These are phyloP conservation scores for Leptosphaerulina australis DNA, from an alignment of 2,329 filamentous ascomycete species.

Conservation along the genomic window DNA sequence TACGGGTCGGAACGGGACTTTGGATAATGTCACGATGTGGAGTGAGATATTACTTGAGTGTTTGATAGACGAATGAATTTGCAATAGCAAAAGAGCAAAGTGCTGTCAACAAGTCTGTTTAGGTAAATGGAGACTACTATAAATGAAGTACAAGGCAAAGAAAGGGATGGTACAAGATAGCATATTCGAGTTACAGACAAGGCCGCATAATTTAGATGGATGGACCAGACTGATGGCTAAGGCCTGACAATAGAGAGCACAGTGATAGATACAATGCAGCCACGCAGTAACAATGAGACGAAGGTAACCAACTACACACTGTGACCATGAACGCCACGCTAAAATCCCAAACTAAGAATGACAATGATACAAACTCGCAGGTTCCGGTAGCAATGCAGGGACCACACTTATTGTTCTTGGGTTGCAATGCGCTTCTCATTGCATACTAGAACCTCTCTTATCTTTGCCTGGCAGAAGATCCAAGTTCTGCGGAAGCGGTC, in stretches of 20 bases:
- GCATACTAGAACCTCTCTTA: no score
- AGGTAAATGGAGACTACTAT: no score
- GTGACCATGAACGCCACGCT: slow-evolving; percentile 17
- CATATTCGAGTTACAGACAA: neutral
- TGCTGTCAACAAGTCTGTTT: no score
- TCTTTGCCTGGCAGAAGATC: no score
- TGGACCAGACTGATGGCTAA: neutral
- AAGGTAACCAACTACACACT: neutral
- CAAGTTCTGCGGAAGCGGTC: no score
- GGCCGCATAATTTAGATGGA: neutral
- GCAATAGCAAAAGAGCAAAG: no score
- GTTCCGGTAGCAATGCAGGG: no score
- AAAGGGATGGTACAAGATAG: neutral
- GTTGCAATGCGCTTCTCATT: no score
- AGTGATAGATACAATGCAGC: neutral
- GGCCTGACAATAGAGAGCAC: neutral
- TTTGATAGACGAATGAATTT: neutral
- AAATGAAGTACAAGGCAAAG: neutral
- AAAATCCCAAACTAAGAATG: neutral
- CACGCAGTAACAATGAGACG: neutral
- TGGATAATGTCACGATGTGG: neutral
- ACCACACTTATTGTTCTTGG: no score
- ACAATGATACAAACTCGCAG: neutral
- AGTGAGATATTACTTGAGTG: slow-evolving; percentile 4
- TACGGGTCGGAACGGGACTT: neutral